phyloP scores from a whole-genome alignment of 2,329 filamentous ascomycete species.

The Fusarium multiceps region DNA sequence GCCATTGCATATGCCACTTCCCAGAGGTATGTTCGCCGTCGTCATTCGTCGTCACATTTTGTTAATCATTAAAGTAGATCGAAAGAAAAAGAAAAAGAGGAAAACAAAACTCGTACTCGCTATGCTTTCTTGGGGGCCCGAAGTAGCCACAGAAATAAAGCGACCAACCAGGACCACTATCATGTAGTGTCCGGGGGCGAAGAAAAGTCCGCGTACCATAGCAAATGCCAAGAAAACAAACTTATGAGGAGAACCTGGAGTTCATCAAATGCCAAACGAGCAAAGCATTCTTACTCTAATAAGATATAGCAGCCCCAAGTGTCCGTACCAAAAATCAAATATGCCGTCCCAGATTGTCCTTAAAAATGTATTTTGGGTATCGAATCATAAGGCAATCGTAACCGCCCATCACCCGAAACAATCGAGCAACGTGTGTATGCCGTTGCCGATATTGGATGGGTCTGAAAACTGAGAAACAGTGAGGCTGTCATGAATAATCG shows the following conservation, averaged over 20 bases:
- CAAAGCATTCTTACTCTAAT: slow-evolving; percentile 3
- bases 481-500: slow-evolving; percentile 15
- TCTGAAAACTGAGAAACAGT: slow-evolving; percentile 18
- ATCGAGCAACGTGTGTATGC: slow-evolving; percentile 18
- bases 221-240: slow-evolving; percentile 3
- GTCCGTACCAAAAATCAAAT: slow-evolving; percentile 24
- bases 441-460: slow-evolving; percentile 9
- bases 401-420: slow-evolving; percentile 22
- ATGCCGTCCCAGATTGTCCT: slow-evolving; percentile 24
- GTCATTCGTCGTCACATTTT: slow-evolving; percentile 32
- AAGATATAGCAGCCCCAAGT: slow-evolving; percentile 11
- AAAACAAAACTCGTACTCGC: not conserved
- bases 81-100: not conserved
- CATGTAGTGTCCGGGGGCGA: not conserved
- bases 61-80: slow-evolving; percentile 28
- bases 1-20: not conserved
- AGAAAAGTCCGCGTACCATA: not conserved
- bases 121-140: not conserved
- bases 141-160: not conserved
- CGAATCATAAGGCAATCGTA: slow-evolving; percentile 25
- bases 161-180: not conserved
- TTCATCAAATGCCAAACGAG: slow-evolving; percentile 3
- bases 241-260: not conserved
- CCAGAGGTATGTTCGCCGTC: slow-evolving; percentile 10
- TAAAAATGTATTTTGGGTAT: slow-evolving; percentile 38